phyloP scores from a whole-genome alignment of 2,329 filamentous ascomycete genomes.

The Alternaria atra region DNA sequence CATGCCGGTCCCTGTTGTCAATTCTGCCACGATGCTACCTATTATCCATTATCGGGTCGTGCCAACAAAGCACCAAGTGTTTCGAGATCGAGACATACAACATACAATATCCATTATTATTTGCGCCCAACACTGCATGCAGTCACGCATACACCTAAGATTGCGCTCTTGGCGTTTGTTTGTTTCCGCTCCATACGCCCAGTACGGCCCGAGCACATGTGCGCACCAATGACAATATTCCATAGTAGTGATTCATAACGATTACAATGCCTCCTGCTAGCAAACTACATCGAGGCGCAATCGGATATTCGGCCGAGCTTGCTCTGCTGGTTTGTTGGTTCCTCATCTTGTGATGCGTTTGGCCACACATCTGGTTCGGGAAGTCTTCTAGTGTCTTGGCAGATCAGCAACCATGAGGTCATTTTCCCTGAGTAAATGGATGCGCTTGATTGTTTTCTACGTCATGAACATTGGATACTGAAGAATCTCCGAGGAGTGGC shows the following conservation, averaged over 20 bases:
- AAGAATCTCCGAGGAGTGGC: background rate
- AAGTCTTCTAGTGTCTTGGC: conserved; percentile 9
- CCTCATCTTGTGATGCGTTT: conserved; percentile 10
- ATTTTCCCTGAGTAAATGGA: conserved; percentile 1
- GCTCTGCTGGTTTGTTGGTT: conserved; percentile 11
- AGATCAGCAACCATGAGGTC: conserved; percentile 20
- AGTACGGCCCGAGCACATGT: background rate
- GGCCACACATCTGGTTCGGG: conserved; percentile 13
- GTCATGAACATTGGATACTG: conserved; percentile 10
- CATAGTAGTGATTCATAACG: conserved; percentile 7
- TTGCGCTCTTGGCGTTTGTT: conserved; percentile 4
- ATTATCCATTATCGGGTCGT: background rate
- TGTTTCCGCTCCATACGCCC: background rate
- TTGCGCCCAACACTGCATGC: background rate
- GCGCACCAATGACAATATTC: background rate
- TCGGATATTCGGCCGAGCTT: conserved; percentile 18
- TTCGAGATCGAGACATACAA: background rate
- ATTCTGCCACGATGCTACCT: background rate
- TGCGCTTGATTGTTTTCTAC: conserved; percentile 3
- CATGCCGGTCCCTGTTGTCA: background rate
- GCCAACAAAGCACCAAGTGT: conserved; percentile 6
- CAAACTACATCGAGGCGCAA: conserved; percentile 14
- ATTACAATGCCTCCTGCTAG: background rate
- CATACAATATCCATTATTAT: background rate
- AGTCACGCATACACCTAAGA: background rate